These are phyloP conservation scores for Podaxis sp. DNA, from an alignment of 768 basidiomycete genomes.

Conservation along the genomic window DNA sequence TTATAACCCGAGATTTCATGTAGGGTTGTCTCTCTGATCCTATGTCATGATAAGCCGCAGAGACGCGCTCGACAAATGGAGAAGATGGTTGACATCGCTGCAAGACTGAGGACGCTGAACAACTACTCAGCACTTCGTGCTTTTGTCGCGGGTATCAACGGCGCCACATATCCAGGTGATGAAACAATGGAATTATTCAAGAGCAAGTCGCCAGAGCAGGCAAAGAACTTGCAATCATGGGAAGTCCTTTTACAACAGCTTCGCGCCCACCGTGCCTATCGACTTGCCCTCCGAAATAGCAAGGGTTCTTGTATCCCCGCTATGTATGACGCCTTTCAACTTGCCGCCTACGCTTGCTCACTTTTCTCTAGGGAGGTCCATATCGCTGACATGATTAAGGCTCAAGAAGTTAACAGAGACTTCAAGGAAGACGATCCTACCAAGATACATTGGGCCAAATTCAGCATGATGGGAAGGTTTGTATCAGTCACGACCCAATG, in stretches of 20 bases:
- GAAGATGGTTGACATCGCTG: conserved; percentile 82
- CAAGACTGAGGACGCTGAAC: conserved; percentile 73
- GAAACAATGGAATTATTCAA: conserved; percentile 75
- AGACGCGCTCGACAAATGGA: conserved; percentile 79
- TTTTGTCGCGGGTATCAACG: conserved; percentile 90
- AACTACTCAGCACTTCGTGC: conserved; percentile 94
- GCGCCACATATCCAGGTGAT: conserved; percentile 72
- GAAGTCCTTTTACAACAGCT: conserved; percentile 79
- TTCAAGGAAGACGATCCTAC: conserved; percentile 56
- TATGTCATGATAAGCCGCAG: conserved; percentile 79
- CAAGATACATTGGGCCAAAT: conserved; percentile 95
- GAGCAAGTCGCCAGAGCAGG: conserved; percentile 56
- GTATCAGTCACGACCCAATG: conserved; percentile 74
- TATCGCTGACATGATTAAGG: conserved; percentile 81
- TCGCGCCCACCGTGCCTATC: conserved; percentile 86
- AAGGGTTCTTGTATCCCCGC: conserved; percentile 87
- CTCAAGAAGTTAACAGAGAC: conserved; percentile 83
- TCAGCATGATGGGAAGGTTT: conserved; percentile 86
- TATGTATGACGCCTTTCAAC: conserved; percentile 41
- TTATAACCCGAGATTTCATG: background rate
- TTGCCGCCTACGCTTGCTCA: conserved; percentile 2
- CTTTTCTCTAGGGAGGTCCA: conserved; percentile 74
- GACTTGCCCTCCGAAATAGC: conserved; percentile 80
- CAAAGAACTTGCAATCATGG: conserved; percentile 78
- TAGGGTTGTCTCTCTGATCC: conserved; percentile 89